Percentiles rank a stretch among this genome's conserved stretches.
phyloP scores from a whole-genome alignment of 192 early-diverging fungal genomes.

The Coemansia sp. region DNA sequence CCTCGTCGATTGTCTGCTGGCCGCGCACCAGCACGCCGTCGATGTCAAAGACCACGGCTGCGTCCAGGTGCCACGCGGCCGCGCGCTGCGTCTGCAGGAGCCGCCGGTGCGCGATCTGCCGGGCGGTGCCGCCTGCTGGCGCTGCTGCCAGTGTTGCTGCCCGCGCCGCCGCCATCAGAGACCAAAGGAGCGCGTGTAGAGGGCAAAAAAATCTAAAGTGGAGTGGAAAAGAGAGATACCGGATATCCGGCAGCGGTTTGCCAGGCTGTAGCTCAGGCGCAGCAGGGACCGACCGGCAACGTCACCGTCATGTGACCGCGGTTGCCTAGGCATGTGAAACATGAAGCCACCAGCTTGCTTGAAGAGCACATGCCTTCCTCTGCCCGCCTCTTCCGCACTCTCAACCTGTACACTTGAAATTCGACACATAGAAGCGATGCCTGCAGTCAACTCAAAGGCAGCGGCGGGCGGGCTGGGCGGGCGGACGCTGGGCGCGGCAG shows the following conservation, averaged over 20 bases:
- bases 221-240: too few relatives aligned
- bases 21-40: slow-evolving; percentile 90
- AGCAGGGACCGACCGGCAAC: background rate
- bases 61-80: slow-evolving; percentile 40
- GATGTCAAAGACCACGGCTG: slow-evolving; percentile 66
- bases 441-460: slow-evolving; percentile 15
- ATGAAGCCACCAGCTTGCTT: background rate
- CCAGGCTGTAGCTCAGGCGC: too few relatives aligned
- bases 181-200: too few relatives aligned
- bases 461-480: slow-evolving; percentile 17
- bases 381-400: background rate
- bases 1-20: slow-evolving; percentile 62
- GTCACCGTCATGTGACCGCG: background rate
- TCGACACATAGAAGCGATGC: slow-evolving; percentile 4
- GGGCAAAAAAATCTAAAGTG: too few relatives aligned
- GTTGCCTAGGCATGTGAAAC: slow-evolving; percentile 2
- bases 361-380: background rate
- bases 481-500: slow-evolving; percentile 35
- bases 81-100: slow-evolving; percentile 11
- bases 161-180: too few relatives aligned
- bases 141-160: background rate
- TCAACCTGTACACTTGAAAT: background rate
- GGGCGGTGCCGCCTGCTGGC: too few relatives aligned
- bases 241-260: too few relatives aligned
- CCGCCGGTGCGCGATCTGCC: background rate